phyloP scores from a whole-genome alignment of 306 rosid genomes.

The Fragaria ananassa region DNA sequence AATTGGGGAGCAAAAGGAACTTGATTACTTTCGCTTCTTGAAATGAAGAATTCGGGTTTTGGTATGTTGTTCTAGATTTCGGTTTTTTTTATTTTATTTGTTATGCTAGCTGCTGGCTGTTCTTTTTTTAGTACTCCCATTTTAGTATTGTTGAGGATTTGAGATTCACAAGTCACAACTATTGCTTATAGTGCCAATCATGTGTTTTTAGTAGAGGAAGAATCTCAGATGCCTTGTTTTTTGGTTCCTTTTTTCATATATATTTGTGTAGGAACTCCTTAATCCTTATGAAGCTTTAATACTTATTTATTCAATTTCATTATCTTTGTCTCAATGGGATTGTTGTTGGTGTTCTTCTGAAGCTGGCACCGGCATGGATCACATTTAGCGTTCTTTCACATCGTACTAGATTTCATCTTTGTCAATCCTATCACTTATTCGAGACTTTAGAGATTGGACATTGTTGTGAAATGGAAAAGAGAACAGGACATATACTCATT shows the following conservation, averaged over 20 bases:
- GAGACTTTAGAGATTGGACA: neutral
- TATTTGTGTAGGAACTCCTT: constrained; percentile 30
- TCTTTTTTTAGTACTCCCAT: neutral
- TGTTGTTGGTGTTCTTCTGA: neutral
- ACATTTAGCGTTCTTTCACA: neutral
- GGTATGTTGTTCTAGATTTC: constrained; percentile 42
- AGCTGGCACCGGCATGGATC: neutral
- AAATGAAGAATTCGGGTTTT: constrained; percentile 21
- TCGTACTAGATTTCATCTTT: neutral
- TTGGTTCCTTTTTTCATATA: neutral
- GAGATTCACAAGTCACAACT: constrained; percentile 35
- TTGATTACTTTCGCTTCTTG: constrained; percentile 23
- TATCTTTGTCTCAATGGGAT: neutral
- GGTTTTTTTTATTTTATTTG: neutral
- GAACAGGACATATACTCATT: neutral
- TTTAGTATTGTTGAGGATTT: constrained; percentile 36
- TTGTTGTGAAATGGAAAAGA: neutral
- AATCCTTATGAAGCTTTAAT: constrained; percentile 20
- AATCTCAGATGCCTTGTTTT: constrained; percentile 32
- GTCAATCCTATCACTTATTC: neutral
- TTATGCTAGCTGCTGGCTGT: constrained; percentile 21
- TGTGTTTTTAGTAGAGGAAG: constrained; percentile 29
- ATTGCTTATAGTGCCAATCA: constrained; percentile 27
- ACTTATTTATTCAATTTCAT: constrained; percentile 27
- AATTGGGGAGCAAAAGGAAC: constrained; percentile 10